phyloP scores from a whole-genome alignment of 495 filamentous ascomycete genomes.

The Tuber brumale region DNA sequence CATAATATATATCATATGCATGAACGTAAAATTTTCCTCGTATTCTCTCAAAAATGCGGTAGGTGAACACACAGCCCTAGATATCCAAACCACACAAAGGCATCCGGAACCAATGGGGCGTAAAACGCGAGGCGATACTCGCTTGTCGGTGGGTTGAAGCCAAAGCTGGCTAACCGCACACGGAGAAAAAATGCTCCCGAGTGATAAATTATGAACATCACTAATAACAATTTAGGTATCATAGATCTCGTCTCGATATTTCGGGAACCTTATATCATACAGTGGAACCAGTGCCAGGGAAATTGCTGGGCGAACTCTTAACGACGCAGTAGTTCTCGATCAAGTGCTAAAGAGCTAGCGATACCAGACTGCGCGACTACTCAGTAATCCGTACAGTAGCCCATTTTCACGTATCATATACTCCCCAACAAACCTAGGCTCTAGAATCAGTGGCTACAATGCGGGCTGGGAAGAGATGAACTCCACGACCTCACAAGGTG shows the following conservation, averaged over 20 bases:
- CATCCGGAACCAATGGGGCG: background rate
- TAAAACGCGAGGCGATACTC: background rate
- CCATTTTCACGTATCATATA: background rate
- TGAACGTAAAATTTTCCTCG: background rate
- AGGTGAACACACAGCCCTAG: background rate
- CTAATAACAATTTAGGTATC: background rate
- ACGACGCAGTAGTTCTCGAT: background rate
- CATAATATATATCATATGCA: background rate
- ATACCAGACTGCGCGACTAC: background rate
- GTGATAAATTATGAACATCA: background rate
- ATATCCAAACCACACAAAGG: background rate
- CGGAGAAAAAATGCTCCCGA: background rate
- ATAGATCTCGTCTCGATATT: background rate
- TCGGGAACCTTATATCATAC: background rate
- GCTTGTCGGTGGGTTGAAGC: background rate
- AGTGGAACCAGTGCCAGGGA: background rate
- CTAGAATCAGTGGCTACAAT: background rate
- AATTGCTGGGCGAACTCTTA: background rate
- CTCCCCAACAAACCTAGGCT: background rate
- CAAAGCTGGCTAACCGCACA: background rate
- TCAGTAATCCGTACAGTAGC: background rate
- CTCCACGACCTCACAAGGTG: background rate
- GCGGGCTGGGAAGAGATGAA: background rate
- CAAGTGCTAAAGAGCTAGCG: background rate
- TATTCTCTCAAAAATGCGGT: background rate